Conservation (phyloP, 1,139 yeast genomes). For the Yamadazyma atlantica region DNA sequence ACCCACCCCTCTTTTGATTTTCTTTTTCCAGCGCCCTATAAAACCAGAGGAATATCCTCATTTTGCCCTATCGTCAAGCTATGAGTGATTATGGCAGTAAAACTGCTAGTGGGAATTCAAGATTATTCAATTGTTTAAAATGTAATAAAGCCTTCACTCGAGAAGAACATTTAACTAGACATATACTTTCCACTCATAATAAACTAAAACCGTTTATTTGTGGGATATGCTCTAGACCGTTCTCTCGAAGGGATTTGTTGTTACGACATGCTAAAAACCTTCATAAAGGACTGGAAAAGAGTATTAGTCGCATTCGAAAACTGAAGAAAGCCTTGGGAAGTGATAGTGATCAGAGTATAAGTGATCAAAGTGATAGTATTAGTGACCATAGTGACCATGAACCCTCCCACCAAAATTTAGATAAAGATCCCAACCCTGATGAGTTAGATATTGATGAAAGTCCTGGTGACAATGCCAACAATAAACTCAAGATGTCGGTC, state of each 20-base stretch:
- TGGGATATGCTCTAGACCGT: constrained; percentile 92
- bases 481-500: constrained; percentile 45
- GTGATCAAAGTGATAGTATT: constrained; percentile 5
- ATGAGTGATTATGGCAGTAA: constrained; percentile 40
- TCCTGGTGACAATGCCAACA: constrained; percentile 21
- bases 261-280: constrained; percentile 92
- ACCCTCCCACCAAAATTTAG: background rate
- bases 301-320: constrained; percentile 46
- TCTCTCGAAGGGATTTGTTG: constrained; percentile 87
- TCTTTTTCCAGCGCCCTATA: background rate
- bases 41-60: background rate
- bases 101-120: constrained; percentile 46
- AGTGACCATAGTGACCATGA: background rate
- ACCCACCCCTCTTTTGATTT: background rate
- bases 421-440: constrained; percentile 2
- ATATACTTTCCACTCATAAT: constrained; percentile 45
- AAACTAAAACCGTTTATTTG: constrained; percentile 63
- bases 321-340: constrained; percentile 12
- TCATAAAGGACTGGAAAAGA: constrained; percentile 65
- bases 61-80: background rate
- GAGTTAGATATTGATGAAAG: constrained; percentile 1
- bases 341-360: constrained; percentile 2
- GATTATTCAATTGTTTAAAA: constrained; percentile 42
- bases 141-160: constrained; percentile 49
- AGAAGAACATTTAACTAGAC: constrained; percentile 49